Percentiles rank a stretch among this genome's conserved stretches.
Evolutionary conservation across 2,329 filamentous ascomycete genomes (phyloP).

Genomic region (Lecanicillium sp.): DNA sequence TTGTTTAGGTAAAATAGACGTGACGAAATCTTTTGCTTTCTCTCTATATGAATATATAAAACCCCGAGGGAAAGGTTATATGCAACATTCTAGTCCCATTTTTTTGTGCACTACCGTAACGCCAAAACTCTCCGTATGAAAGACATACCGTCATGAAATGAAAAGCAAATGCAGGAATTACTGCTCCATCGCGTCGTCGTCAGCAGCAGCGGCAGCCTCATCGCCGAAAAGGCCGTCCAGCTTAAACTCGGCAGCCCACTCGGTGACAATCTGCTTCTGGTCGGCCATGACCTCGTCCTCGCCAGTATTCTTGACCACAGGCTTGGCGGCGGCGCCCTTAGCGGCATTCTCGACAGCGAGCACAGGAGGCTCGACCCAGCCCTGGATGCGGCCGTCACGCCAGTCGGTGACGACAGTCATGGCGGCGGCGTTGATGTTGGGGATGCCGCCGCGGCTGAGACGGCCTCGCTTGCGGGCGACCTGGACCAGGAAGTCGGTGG

Average conservation of each 20-base stretch:
- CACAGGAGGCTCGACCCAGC: constrained; percentile 75
- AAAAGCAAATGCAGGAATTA: too few species aligned
- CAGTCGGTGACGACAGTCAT: constrained; percentile 95
- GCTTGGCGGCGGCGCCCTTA: constrained; percentile 19
- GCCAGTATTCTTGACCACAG: constrained; percentile 28
- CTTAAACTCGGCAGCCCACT: constrained; percentile 94
- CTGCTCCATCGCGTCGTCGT: constrained; percentile 45
- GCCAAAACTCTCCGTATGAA: constrained; percentile 12
- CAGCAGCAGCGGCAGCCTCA: constrained; percentile 26
- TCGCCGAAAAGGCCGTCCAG: constrained; percentile 88
- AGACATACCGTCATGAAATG: constrained; percentile 3
- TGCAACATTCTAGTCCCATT: constrained; percentile 8
- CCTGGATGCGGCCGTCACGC: constrained; percentile 90
- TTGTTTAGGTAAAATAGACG: neutral
- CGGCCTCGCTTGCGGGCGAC: constrained; percentile 89
- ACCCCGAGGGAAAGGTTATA: constrained; percentile 4
- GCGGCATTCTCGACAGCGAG: constrained; percentile 44
- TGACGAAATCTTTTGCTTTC: neutral
- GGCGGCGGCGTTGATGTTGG: constrained; percentile 79
- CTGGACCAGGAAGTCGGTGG: constrained; percentile 88
- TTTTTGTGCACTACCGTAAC: constrained; percentile 10
- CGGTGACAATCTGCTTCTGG: constrained; percentile 81
- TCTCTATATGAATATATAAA: constrained; percentile 1
- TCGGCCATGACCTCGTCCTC: constrained; percentile 46
- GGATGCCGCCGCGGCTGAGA: constrained; percentile 80